phyloP scores from a whole-genome alignment of 2,329 filamentous ascomycete species.

The Diaporthe citrichinensis region DNA sequence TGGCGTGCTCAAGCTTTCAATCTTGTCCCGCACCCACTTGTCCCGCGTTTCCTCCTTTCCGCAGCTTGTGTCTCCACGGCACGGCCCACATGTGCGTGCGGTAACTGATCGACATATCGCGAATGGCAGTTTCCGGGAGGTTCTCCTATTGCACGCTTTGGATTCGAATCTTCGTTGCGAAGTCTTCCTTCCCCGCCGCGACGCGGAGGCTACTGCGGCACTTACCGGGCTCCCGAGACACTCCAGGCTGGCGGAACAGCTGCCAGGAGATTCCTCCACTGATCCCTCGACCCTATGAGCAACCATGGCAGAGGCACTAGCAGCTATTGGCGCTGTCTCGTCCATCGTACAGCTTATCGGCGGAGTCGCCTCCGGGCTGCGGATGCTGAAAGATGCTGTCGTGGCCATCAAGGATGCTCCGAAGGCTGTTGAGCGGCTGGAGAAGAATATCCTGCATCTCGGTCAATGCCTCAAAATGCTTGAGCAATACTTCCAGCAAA shows the following conservation, averaged over 20 bases:
- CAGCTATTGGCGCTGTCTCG: slow-evolving; percentile 1
- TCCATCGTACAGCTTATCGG: slow-evolving; percentile 36
- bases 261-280: not conserved
- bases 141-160: not conserved
- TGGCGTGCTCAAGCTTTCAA: not conserved
- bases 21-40: not conserved
- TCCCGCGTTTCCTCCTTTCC: not conserved
- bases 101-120: slow-evolving; percentile 3
- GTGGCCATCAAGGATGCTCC: slow-evolving; percentile 25
- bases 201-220: not conserved
- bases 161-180: not conserved
- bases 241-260: not conserved
- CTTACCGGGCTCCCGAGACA: not conserved
- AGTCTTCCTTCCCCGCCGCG: not conserved
- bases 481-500: slow-evolving; percentile 6
- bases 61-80: slow-evolving; percentile 1
- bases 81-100: slow-evolving; percentile 15
- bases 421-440: not conserved
- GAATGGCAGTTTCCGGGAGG: slow-evolving; percentile 6
- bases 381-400: slow-evolving; percentile 9
- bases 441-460: not conserved
- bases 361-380: slow-evolving; percentile 1
- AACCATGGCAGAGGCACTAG: slow-evolving; percentile 12
- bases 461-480: slow-evolving; percentile 7
- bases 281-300: not conserved